phyloP scores from a whole-genome alignment of 148 eudicot species.

The Diospyros kaki region DNA sequence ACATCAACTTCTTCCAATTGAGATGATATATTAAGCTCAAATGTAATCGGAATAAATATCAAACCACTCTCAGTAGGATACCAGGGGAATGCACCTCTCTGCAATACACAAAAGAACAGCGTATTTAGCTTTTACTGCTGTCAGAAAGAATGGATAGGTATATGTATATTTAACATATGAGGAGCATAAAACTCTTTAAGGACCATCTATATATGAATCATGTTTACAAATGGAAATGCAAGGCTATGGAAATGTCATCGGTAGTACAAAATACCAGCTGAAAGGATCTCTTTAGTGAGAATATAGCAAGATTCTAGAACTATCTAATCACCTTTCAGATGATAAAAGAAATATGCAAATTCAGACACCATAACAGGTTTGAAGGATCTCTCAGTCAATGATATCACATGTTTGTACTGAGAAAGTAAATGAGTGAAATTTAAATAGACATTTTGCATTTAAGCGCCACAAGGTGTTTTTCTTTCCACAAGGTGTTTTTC shows the following conservation, averaged over 20 bases:
- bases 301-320: not conserved
- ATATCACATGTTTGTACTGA: not conserved
- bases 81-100: slow-evolving; percentile 97
- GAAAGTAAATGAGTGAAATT: not conserved
- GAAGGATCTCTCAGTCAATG: not conserved
- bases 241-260: not conserved
- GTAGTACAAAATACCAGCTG: not conserved
- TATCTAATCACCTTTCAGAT: slow-evolving; percentile 5
- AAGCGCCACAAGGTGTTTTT: not conserved
- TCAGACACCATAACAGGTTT: slow-evolving; percentile 1
- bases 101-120: slow-evolving; percentile 37
- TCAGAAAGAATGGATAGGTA: not conserved
- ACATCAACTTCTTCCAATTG: slow-evolving; percentile 72
- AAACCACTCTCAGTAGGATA: slow-evolving; percentile 50
- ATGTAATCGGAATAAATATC: slow-evolving; percentile 80
- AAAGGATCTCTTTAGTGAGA: not conserved
- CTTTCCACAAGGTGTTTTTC: not conserved
- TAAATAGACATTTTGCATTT: not conserved
- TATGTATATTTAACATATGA: not conserved
- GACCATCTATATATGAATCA: not conserved
- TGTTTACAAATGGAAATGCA: not conserved
- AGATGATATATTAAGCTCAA: slow-evolving; percentile 56
- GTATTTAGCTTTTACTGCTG: slow-evolving; percentile 19
- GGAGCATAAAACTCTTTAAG: not conserved
- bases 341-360: not conserved